Conservation (phyloP, 495 filamentous ascomycete species). For the Penicillium bovifimosum region DNA sequence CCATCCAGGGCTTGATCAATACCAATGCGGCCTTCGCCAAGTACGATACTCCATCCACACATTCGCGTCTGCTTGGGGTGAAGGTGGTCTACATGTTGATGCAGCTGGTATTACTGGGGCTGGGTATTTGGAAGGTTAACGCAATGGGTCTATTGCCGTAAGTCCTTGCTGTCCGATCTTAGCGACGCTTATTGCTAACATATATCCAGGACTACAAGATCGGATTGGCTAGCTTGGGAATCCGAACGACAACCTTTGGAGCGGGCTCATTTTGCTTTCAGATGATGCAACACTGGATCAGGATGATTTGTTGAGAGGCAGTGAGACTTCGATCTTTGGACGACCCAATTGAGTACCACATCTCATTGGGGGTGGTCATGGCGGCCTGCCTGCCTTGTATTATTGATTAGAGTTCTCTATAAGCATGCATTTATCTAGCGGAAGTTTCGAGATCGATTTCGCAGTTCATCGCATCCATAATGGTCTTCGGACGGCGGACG, state of each 20-base stretch:
- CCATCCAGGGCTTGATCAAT: slow-evolving; percentile 73
- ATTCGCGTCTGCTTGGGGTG: slow-evolving; percentile 62
- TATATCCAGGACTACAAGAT: slow-evolving; percentile 69
- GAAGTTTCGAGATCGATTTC: background rate
- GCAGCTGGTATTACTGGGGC: slow-evolving; percentile 73
- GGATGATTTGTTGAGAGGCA: background rate
- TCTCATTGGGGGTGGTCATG: background rate
- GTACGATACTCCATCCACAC: slow-evolving; percentile 81
- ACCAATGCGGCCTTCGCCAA: slow-evolving; percentile 77
- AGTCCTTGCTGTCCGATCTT: slow-evolving; percentile 27
- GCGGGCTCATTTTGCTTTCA: slow-evolving; percentile 50
- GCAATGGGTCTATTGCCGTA: slow-evolving; percentile 93
- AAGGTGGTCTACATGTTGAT: slow-evolving; percentile 83
- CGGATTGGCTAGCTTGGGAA: slow-evolving; percentile 96
- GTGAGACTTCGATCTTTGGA: background rate
- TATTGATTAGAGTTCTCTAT: background rate
- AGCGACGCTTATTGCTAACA: slow-evolving; percentile 12
- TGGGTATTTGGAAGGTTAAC: slow-evolving; percentile 97
- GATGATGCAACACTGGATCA: slow-evolving; percentile 18
- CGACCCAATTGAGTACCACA: background rate
- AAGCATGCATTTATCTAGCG: background rate
- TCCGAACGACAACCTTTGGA: slow-evolving; percentile 71
- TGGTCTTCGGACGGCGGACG: background rate
- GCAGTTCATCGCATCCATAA: background rate
- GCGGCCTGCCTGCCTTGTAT: background rate